Evolutionary conservation across 352 stramenopile genomes (phyloP).

Genomic region (Pythium aquatile): DNA sequence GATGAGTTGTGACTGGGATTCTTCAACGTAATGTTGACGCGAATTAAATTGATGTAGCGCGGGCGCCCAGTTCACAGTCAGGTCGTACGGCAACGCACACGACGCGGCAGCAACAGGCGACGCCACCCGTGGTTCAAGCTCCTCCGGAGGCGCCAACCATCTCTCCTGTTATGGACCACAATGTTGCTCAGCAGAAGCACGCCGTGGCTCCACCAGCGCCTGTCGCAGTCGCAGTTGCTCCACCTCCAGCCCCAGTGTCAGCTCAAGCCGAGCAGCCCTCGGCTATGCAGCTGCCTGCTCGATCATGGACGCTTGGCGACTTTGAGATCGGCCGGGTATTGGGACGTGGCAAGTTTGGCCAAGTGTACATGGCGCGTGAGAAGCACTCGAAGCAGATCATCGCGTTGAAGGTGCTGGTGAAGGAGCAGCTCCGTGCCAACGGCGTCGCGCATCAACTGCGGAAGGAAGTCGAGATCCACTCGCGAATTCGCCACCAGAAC

Average conservation of each 20-base stretch:
- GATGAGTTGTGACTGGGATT: neutral
- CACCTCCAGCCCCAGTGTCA: slow-evolving; percentile 32
- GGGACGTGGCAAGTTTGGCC: slow-evolving; percentile 86
- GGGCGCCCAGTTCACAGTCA: neutral
- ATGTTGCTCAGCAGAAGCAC: slow-evolving; percentile 11
- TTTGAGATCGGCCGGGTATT: slow-evolving; percentile 86
- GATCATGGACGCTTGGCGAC: slow-evolving; percentile 81
- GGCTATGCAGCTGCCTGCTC: slow-evolving; percentile 20
- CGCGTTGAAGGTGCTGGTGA: slow-evolving; percentile 91
- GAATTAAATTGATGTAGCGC: neutral
- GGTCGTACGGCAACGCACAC: neutral
- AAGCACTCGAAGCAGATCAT: slow-evolving; percentile 77
- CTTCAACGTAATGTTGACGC: neutral
- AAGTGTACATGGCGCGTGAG: slow-evolving; percentile 87
- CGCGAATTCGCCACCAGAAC: slow-evolving; percentile 82
- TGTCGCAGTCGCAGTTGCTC: slow-evolving; percentile 14
- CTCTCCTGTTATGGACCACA: slow-evolving; percentile 5
- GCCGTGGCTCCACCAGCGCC: neutral
- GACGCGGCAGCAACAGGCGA: slow-evolving; percentile 9
- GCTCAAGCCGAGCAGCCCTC: slow-evolving; percentile 16
- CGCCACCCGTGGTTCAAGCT: slow-evolving; percentile 1
- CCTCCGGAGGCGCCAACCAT: slow-evolving; percentile 8
- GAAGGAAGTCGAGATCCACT: slow-evolving; percentile 92
- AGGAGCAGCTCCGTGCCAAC: slow-evolving; percentile 68
- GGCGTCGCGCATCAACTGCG: slow-evolving; percentile 77